phyloP scores from a whole-genome alignment of 2,329 filamentous ascomycete species.

The Xylariaceae sp. region DNA sequence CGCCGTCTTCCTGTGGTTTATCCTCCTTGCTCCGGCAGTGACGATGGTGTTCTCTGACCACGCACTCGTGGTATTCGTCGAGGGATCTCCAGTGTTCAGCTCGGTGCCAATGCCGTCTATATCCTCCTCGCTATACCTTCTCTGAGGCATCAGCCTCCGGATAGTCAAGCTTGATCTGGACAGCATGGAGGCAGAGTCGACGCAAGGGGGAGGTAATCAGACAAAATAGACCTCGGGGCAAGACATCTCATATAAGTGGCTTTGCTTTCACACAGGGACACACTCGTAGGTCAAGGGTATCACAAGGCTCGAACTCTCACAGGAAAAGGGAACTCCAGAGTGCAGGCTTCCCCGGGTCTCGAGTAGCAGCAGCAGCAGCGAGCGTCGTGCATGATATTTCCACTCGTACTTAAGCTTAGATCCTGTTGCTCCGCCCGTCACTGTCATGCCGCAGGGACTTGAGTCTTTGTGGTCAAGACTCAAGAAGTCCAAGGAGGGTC shows the following conservation, averaged over 20 bases:
- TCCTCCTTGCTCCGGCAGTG: slow-evolving; percentile 25
- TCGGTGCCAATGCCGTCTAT: slow-evolving; percentile 21
- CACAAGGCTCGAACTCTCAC: slow-evolving; percentile 21
- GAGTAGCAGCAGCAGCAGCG: slow-evolving; percentile 12
- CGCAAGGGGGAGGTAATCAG: slow-evolving; percentile 25
- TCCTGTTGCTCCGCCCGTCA: slow-evolving; percentile 22
- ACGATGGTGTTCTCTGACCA: slow-evolving; percentile 16
- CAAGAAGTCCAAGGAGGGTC: slow-evolving; percentile 16
- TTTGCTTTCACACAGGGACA: slow-evolving; percentile 12
- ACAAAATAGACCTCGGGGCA: slow-evolving; percentile 21
- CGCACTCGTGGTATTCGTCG: slow-evolving; percentile 9
- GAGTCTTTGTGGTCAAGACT: neutral
- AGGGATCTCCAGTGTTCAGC: neutral
- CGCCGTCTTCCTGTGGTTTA: slow-evolving; percentile 28
- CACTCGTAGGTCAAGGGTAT: slow-evolving; percentile 19
- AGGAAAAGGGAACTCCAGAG: slow-evolving; percentile 11
- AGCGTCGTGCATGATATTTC: slow-evolving; percentile 19
- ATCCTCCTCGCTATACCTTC: slow-evolving; percentile 24
- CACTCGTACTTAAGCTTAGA: slow-evolving; percentile 17
- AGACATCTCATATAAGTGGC: slow-evolving; percentile 27
- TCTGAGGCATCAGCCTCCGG: slow-evolving; percentile 39
- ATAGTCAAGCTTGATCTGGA: slow-evolving; percentile 42
- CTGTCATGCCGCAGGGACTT: neutral
- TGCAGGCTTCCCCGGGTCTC: neutral
- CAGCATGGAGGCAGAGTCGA: slow-evolving; percentile 32